Evolutionary conservation across 768 basidiomycete species (phyloP), one percentile per base, ranked within the genome.

Genomic region (Agrocybe praecox): DNA sequence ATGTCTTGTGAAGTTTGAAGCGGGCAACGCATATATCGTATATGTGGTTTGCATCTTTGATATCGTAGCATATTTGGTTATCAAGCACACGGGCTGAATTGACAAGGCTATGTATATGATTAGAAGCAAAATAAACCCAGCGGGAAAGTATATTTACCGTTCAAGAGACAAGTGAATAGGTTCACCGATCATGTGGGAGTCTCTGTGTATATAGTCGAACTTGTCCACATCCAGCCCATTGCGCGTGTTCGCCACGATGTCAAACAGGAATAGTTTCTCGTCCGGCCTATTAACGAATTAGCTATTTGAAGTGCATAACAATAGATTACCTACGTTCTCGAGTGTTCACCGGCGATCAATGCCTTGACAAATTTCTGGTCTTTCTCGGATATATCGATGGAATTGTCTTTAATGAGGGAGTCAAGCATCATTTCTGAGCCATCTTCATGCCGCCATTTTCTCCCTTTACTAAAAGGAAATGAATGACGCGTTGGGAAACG

Each of bases 161-260:
- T 52, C 79, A 49, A 66, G 80, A 65, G 69, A 88, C 57, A 77
- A 79, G 70, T 64, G 81, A 74, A 74, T 79, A 59, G 77, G 75
- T 44, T 89, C 86, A 12, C 90, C 91, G 32, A 91, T 81, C 63
- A 86, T 86, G 49, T 85, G 83, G 0, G 83, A 84, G 64, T 94
- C 92, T 2, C 92, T 77, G 6, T 83, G 75, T 53, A 94, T 90
- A 60, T 94, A 94, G 65, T 94, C 92, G 52, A 92, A 90, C 90
- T 93, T 93, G 77, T 94, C 92, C 5, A 94, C 92, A 63, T 94
- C 92, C 4, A 94, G 76, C 0, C 92, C 92, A 58, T 93, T 94
- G 7, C 84, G 75, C 67, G 82, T 82, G 71, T 94, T 94, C 0
- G 91, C 87, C 2, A 94, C 89, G 49, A 94, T 93, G 52, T 94